Evolutionary conservation across 331 rosid genomes (phyloP).

Genomic region (Stylosanthes scabra): DNA sequence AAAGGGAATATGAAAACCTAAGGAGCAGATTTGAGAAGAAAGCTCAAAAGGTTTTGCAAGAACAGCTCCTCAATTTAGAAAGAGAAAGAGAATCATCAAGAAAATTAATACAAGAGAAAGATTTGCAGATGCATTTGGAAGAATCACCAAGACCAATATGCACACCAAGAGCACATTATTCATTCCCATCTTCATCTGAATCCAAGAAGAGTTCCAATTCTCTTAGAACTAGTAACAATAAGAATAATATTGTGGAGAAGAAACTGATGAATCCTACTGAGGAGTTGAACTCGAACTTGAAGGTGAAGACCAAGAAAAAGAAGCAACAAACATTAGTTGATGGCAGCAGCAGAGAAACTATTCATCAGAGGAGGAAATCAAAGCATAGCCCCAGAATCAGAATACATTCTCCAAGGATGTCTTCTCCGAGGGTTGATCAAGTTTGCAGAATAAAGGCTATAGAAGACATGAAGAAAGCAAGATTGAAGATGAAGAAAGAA

Average conservation of each 20-base stretch:
- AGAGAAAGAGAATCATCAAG: conserved; percentile 39
- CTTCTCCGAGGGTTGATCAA: conserved; percentile 65
- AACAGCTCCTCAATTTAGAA: conserved; percentile 46
- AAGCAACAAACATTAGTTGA: conserved; percentile 50
- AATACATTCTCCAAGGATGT: conserved; percentile 71
- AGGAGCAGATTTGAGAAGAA: conserved; percentile 51
- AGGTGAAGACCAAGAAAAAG: conserved; percentile 51
- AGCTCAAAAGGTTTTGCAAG: conserved; percentile 39
- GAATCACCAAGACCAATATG: too few relatives aligned
- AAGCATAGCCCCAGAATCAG: conserved; percentile 58
- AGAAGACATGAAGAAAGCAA: conserved; percentile 73
- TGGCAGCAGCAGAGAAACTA: conserved; percentile 46
- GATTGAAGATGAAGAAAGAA: conserved; percentile 57
- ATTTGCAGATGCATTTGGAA: too few relatives aligned
- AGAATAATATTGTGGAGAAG: conserved; percentile 41
- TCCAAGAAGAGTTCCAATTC: conserved; percentile 31
- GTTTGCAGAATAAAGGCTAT: conserved; percentile 72
- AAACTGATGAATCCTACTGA: conserved; percentile 35
- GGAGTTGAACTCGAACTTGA: conserved; percentile 34
- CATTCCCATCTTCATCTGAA: conserved; percentile 37
- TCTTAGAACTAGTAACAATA: conserved; percentile 9
- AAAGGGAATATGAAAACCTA: conserved; percentile 48
- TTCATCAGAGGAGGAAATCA: conserved; percentile 51
- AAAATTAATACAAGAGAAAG: conserved; percentile 35
- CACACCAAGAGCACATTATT: too few relatives aligned